phyloP scores from a whole-genome alignment of 169 alveolate genomes.

The Plasmodium gallinaceum region DNA sequence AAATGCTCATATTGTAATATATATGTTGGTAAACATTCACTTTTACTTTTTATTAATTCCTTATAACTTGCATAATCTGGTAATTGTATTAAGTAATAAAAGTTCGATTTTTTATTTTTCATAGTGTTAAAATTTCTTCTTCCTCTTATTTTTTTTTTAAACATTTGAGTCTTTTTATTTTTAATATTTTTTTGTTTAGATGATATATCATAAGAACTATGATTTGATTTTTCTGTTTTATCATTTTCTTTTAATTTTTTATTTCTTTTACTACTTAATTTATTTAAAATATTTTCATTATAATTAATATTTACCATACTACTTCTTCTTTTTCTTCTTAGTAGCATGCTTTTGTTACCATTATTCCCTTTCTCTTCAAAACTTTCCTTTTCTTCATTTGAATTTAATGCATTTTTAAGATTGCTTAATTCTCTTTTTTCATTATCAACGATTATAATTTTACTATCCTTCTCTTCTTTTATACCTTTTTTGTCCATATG shows the following conservation, averaged over 20 bases:
- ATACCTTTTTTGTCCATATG: background rate
- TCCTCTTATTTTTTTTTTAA: constrained; percentile 26
- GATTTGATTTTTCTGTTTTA: constrained; percentile 15
- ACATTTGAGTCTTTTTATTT: constrained; percentile 13
- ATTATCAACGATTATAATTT: background rate
- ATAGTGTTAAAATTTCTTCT: constrained; percentile 26
- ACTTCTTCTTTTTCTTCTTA: constrained; percentile 43
- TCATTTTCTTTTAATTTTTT: constrained; percentile 34
- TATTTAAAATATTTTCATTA: constrained; percentile 15
- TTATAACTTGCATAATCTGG: constrained; percentile 67
- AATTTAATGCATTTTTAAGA: constrained; percentile 10
- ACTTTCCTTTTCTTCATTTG: constrained; percentile 6
- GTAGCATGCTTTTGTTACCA: constrained; percentile 18
- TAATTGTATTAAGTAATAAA: constrained; percentile 39
- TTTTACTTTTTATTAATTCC: constrained; percentile 43
- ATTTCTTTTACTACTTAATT: constrained; percentile 11
- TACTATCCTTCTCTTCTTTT: constrained; percentile 16
- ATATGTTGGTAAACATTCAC: constrained; percentile 46
- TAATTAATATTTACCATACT: constrained; percentile 18
- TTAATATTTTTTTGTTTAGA: background rate
- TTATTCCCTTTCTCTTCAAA: background rate
- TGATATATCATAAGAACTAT: background rate
- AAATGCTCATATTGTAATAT: constrained; percentile 67
- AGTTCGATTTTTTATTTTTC: constrained; percentile 5
- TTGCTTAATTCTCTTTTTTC: background rate